Base-by-base conservation (phyloP, 164 flowering plant genomes). In the Vitis labrusca region DNA sequence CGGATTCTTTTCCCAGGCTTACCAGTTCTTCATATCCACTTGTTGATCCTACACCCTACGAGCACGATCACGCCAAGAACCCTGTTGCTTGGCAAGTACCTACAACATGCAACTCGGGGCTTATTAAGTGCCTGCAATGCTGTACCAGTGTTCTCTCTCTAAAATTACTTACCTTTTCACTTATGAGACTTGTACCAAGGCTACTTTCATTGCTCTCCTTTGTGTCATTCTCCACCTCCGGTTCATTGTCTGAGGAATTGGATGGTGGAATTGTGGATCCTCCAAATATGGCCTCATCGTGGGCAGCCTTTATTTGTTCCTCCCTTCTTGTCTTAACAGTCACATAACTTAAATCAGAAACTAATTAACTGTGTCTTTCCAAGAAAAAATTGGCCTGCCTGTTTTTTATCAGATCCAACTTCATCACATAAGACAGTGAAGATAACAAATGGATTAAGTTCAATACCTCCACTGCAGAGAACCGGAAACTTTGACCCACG, bases 231-330 rank as follows among this genome's bases (percentile, higher is more conserved):
- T 80, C 86, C 66, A 12, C 60, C 49, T 74, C 83, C 8, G 44
- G 70, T 64, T 82, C 85, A 68, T 66, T 61, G 12, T 81, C 84
- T 32, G 78, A 12, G 14, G 55, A 44, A 58, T 60, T 68, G 68
- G 82, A 59, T 15, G 74, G 77, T 63, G 68, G 75, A 68, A 63
- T 61, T 14, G 73, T 55, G 19, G 92, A 71, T 16, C 73, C 81
- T 64, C 99, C 99, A 84, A 94, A 94, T 77, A 94, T 94, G 57
- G 99, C 97, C 59, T 85, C 85, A 64, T 92, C 98, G 71, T 94
- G 99, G 73, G 93, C 93, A 71, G 89, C 81, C 81, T 82, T 83
- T 17, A 85, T 76, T 68, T 88, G 75, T 59, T 91, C 91, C 79
- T 90, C 93, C 54, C 81, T 84, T 71, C 76, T 91, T 71, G 89